Evolutionary conservation across 208 protist species (phyloP), one percentile per base, ranked within the genome.

Genomic region (Crithidia thermophila): DNA sequence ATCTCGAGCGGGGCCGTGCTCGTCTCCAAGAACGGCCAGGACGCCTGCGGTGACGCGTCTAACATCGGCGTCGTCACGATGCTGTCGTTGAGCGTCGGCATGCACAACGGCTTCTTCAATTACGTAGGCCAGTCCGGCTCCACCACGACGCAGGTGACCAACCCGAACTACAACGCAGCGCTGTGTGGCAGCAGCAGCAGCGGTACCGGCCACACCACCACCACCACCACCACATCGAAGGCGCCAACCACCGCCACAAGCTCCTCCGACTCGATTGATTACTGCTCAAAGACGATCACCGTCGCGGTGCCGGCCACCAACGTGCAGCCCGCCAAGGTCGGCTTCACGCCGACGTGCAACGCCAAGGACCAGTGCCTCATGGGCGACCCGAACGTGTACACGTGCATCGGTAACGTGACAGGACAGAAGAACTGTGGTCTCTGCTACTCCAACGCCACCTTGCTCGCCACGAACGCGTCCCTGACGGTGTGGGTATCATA

Each of bases 41-140:
- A 46, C 4, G 20, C 67, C 2, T 90, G 85, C 52, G 75, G 72
- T 4, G 46, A 53, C 13, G n/a, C 43, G 27, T 16, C 33, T 42
- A 81, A 67, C 14, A 82, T 93, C 9, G 85, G 77, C 7, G 63
- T 94, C 31, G 87, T 86, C 37, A 84, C 72, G 21, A 85, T 73
- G 16, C 64, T 96, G 10, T 65, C 83, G n/a, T 79, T 96, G 11
- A 64, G 88, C 18, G 81, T 94, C 25, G 90, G 90, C 34, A 25
- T 93, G 33, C 79, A 84, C 73, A 77, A 84, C 18, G 90, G 90
- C 13, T 40, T 67, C 9, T 96, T 96, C 74, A 91, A 94, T 69
- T 96, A 96, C 69, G 62, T 86, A 27, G 77, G 67, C 3, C 50
- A 60, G 11, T 49, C 43, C 18, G 18, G 34, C 11, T 36, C 28